Evolutionary conservation across 371 early-diverging fungal species (phyloP), one percentile per base, ranked within the genome.

Genomic region (Mucor sp.): DNA sequence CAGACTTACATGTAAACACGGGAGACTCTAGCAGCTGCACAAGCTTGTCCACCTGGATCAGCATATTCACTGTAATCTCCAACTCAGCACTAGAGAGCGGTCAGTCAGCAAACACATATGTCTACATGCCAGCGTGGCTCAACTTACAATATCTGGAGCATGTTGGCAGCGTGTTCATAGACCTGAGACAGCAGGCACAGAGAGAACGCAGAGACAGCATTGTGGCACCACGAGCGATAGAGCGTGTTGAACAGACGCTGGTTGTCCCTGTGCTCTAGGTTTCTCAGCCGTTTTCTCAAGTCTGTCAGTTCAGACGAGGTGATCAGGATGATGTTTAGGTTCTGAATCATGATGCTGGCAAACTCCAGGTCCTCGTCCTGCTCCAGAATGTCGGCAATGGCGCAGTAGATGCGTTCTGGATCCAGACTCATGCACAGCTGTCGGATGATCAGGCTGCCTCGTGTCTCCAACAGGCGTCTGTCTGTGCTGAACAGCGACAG

Each of bases 1-100:
- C n/a, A n/a, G n/a, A 50, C 72, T 71, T 78, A 87, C 87, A 93
- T 6, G 97, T 94, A 81, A 97, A 97, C 19, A 95, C 94, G 6
- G 97, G 97, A 0, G 93, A 92, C 73, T 97, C 97, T n/a, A 97
- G 70, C 15, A 97, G 81, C 74, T 96, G 97, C 28, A 97, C 97
- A 5, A 97, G 87, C 67, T 95, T 95, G 74, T 97, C 97, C 25
- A 95, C 85, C 72, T 96, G 97, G 32, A 97, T 91, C 19, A 97
- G 76, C 60, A 95, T 80, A 58, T 84, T 89, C 41, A 97, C 95
- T 2, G 95, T 94, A 60, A 96, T 92, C 67, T 96, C 97, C 55
- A 94, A 83, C 55, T 95, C 94, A n/a, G 93, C 94, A 75, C 87
- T 88, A 43, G 59, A 30, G 3, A 7, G 63, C 28, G 8, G 6